Evolutionary conservation across 73 alveolate species (phyloP).

Genomic region (Symbiodinium pilosum): DNA sequence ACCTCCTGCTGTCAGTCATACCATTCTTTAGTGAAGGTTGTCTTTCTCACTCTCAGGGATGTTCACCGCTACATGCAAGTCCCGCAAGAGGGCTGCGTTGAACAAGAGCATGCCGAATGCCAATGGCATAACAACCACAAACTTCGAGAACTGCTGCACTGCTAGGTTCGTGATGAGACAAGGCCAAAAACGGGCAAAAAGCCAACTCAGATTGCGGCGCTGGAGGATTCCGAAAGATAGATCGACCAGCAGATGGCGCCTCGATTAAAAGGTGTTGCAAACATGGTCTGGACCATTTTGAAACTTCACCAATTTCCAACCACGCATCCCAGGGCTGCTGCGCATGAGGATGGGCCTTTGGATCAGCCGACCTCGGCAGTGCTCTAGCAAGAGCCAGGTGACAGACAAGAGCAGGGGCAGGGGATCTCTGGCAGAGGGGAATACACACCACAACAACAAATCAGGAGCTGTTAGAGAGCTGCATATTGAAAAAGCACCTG

Average conservation of each 20-base stretch:
- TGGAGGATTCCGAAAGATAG: conserved; percentile 60
- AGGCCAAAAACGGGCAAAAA: neutral
- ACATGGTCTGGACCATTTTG: no score
- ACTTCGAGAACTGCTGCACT: neutral
- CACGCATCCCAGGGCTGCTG: neutral
- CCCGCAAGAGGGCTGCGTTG: neutral
- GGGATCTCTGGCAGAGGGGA: no score
- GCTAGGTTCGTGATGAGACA: neutral
- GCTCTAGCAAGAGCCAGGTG: neutral
- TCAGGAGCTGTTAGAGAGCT: no score
- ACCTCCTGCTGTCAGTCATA: no score
- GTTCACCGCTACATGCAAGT: neutral
- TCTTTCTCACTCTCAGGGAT: neutral
- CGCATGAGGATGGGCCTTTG: neutral
- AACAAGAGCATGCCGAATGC: neutral
- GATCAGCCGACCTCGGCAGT: neutral
- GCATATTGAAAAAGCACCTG: no score
- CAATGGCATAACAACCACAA: no score
- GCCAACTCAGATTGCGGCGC: neutral
- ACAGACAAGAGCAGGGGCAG: no score
- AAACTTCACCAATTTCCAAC: no score
- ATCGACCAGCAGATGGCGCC: conserved; percentile 60
- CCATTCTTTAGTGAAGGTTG: neutral
- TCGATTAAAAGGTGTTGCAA: neutral
- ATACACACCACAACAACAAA: no score